These are phyloP conservation scores for Haplosporangium sp. DNA, from an alignment of 371 early-diverging fungal genomes.

Conservation along the genomic window DNA sequence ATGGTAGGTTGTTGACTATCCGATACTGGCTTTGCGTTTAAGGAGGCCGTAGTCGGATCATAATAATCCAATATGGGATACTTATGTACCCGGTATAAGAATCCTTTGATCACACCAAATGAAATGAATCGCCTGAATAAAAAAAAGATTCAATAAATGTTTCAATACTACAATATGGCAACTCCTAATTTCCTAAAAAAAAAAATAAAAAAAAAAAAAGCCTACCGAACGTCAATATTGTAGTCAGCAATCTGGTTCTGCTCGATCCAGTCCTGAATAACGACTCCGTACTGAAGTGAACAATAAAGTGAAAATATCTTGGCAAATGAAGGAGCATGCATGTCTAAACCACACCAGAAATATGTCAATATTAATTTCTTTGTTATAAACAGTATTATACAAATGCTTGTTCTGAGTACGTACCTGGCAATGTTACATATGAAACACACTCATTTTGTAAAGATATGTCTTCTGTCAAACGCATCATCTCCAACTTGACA, in stretches of 20 bases:
- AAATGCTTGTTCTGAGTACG: background rate
- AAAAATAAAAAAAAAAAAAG: background rate
- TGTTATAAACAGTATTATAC: background rate
- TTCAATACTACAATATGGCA: background rate
- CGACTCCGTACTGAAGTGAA: conserved; percentile 76
- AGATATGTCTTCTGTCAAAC: conserved; percentile 68
- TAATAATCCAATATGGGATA: conserved; percentile 75
- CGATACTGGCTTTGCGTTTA: conserved; percentile 1
- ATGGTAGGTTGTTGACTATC: background rate
- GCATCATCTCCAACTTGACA: conserved; percentile 71
- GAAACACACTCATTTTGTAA: conserved; percentile 75
- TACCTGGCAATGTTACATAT: conserved; percentile 75
- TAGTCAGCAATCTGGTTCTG: conserved; percentile 71
- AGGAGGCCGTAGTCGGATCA: conserved; percentile 14
- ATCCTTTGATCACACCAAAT: conserved; percentile 84
- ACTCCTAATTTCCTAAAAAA: background rate
- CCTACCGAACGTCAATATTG: conserved; percentile 82
- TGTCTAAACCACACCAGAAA: conserved; percentile 19
- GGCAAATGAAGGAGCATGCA: conserved; percentile 68
- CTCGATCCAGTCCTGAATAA: conserved; percentile 82
- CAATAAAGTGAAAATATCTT: conserved; percentile 81
- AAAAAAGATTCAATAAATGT: background rate
- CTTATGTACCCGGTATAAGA: conserved; percentile 85
- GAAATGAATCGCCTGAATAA: conserved; percentile 80
- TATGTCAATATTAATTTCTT: background rate